Evolutionary conservation across 306 rosid genomes (phyloP), one percentile per base, ranked within the genome.

Genomic region (Ochetophila trinervis): DNA sequence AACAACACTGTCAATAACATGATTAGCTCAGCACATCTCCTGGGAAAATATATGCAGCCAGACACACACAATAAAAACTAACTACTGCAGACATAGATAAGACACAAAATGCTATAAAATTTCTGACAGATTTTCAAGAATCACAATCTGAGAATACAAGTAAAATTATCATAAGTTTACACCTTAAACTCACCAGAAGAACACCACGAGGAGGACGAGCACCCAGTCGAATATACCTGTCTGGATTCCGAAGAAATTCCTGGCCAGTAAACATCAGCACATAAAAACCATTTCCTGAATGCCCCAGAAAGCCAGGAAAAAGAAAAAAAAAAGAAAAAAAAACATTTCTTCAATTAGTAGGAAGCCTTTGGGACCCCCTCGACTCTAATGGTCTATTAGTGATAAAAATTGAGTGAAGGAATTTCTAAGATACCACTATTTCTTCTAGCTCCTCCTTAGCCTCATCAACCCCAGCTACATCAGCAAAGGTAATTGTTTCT

Each of bases 151-250:
- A 49, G 47, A 42, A 56, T 24, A 60, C 53, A 54, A 23, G 9
- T 51, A 23, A 48, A 64, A 24, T 47, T 56, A 36, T 49, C 53
- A 69, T 44, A 27, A 57, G 53, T 65, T 56, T 77, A 21, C 22
- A 72, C 23, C 66, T 57, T 63, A 68, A 70, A 80, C 98, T 91
- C 80, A 91, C 99, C 99, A 93, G 77, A 40, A 93, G 96, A 71
- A 93, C 99, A 75, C 97, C 99, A 49, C 97, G 91, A 55, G 99
- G 99, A 77, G 99, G 99, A 77, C 99, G 97, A 60, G 99, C 99
- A 79, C 99, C 99, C 70, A 93, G 88, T 52, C 96, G 83, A 66
- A 69, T 34, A 63, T 90, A 93, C 76, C 71, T 87, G 61, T 93
- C 97, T n/a, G 99, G 99, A 80, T 86, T 90, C 79, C 96, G 91